These are phyloP conservation scores for Rosellinia necatrix DNA, from an alignment of 2,329 filamentous ascomycete species.

Conservation along the genomic window DNA sequence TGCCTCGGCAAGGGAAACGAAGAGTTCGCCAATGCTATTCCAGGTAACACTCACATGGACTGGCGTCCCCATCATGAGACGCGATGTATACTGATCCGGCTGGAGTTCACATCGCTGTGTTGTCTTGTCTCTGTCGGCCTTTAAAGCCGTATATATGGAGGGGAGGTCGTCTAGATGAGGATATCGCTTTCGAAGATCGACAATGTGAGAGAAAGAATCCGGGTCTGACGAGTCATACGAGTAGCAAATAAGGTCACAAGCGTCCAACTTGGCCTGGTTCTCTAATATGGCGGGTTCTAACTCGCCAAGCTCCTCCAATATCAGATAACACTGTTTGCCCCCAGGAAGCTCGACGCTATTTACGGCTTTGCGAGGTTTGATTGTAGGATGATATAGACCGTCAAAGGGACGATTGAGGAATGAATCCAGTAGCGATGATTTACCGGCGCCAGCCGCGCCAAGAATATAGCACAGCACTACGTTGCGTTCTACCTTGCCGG, in stretches of 20 bases:
- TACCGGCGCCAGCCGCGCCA: constrained; percentile 83
- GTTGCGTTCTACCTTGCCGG: constrained; percentile 87
- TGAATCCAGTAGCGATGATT: constrained; percentile 86
- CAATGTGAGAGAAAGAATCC: constrained; percentile 92
- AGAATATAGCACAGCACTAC: constrained; percentile 94
- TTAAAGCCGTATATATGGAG: constrained; percentile 88
- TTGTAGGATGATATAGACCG: constrained; percentile 85
- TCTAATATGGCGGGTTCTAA: constrained; percentile 94
- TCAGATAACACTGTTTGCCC: constrained; percentile 95
- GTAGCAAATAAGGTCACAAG: constrained; percentile 93
- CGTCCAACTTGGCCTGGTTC: constrained; percentile 85
- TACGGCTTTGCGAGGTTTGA: constrained; percentile 90
- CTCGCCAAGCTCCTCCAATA: constrained; percentile 92
- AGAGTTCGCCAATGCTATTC: constrained; percentile 91
- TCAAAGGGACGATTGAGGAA: constrained; percentile 90
- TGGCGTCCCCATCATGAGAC: constrained; percentile 85
- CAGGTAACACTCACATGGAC: constrained; percentile 94
- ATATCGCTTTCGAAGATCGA: constrained; percentile 76
- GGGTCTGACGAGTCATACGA: constrained; percentile 97
- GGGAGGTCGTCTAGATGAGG: constrained; percentile 87
- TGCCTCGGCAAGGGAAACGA: constrained; percentile 87
- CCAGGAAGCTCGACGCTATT: constrained; percentile 96
- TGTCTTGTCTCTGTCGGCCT: constrained; percentile 94
- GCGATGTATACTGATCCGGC: constrained; percentile 87
- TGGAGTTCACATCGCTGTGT: constrained; percentile 92